Conservation (phyloP, 257 asterid genomes). For the Marsdenia floribunda region DNA sequence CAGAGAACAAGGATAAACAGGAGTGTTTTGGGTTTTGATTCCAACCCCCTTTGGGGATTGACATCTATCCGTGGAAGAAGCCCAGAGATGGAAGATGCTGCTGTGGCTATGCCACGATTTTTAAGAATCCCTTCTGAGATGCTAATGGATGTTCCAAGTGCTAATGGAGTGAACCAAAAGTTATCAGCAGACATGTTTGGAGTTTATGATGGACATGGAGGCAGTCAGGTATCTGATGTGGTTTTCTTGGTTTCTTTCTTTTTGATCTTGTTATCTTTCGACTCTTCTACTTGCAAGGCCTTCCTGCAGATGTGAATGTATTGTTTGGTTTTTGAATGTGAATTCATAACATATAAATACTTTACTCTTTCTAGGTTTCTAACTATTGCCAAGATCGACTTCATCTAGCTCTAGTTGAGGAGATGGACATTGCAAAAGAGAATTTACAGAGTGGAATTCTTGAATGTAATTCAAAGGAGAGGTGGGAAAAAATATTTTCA, state of each 20-base stretch:
- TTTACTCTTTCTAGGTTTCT: slow-evolving; percentile 51
- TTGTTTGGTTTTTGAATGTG: not conserved
- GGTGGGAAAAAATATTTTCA: slow-evolving; percentile 54
- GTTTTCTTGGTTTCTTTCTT: not conserved
- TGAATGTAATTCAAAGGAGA: slow-evolving; percentile 40
- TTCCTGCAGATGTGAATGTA: not conserved
- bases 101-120: slow-evolving; percentile 51
- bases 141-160: slow-evolving; percentile 39
- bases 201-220: slow-evolving; percentile 96
- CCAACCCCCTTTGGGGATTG: slow-evolving; percentile 74
- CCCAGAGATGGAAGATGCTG: slow-evolving; percentile 85
- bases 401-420: slow-evolving; percentile 66
- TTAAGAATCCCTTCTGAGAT: slow-evolving; percentile 50
- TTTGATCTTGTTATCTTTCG: too few relatives aligned
- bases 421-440: slow-evolving; percentile 39
- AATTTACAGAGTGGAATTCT: slow-evolving; percentile 21
- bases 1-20: slow-evolving; percentile 36
- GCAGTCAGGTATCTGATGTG: slow-evolving; percentile 51
- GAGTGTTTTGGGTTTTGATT: slow-evolving; percentile 25
- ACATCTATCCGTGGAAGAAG: slow-evolving; percentile 62
- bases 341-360: not conserved
- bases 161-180: slow-evolving; percentile 31
- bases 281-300: not conserved
- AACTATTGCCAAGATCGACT: slow-evolving; percentile 62
- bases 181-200: slow-evolving; percentile 61